Base-by-base conservation (phyloP, 352 stramenopile species). In the Globisporangium carolinianum region DNA sequence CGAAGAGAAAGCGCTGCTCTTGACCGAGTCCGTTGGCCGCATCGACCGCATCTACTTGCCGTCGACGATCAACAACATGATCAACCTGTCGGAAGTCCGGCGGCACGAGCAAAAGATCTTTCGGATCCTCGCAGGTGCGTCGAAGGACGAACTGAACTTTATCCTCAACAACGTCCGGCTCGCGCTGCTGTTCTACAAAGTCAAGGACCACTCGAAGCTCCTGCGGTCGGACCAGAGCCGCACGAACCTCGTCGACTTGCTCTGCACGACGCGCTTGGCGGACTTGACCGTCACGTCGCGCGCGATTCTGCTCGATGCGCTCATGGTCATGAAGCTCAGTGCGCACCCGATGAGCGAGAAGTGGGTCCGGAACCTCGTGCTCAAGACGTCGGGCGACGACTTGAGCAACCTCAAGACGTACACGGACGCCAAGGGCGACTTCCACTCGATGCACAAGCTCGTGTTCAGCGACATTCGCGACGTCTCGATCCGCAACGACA, bases 151-250 rank as follows among this genome's bases (percentile, higher is more conserved):
- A 66, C 83, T 99, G 15, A 99, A 99, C 72, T 98, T 97, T 69
- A 89, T 99, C 38, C 70, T 99, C 52, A 89, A 86, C 62, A 87
- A 98, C 68, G 87, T 98, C 35, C 95, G 96, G 14, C 71, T 99
- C 11, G 94, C 91, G 15, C 83, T 98, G 53, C 76, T 99, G 1
- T 97, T 99, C 65, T 98, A 98, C 79, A 99, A 99, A 76, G 94
- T 99, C 52, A 99, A 99, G 67, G 89, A 96, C 63, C 77, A 89
- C 63, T 85, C 77, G 7, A 86, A 76, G 60, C 39, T 79, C 58
- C 42, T 80, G 47, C 76, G 83, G 7, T 72, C 83, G 15, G 82
- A 94, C 56, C 73, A 90, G 47, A 94, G 86, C 59, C 87, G 97
- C 37, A 98, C 96, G 37, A 79, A 97, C 36, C 79, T 99, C 3